Base-by-base conservation (phyloP, 2,329 filamentous ascomycete species). In the Pestalotiopsis sp. region DNA sequence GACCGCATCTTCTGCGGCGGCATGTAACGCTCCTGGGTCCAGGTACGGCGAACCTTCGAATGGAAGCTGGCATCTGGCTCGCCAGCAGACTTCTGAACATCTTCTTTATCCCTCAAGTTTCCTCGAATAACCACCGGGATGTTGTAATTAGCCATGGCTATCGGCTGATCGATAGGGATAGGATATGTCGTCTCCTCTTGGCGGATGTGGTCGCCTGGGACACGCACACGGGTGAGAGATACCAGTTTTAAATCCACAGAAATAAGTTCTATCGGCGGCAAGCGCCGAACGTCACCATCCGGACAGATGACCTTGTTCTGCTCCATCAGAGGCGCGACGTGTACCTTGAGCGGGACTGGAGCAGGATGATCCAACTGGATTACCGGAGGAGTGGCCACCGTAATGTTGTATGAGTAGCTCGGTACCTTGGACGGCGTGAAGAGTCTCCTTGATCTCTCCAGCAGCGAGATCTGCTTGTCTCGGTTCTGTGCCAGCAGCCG, bases 291-390 rank as follows among this genome's bases (percentile, higher is more conserved):
- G 25, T 69, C 60, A 3, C 52, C 59, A 13, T 67, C 68, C 1
- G 59, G 68, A 9, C 65, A 69, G 2, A 67, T 60, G n/a, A 59
- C 59, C 12, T 41, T 41, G 13, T 59, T 49, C 1, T 64, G 5
- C 11, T 60, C 20, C n/a, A 67, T 38, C 9, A 59, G 60, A 3
- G 68, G 66, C 2, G 36, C 63, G 14, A 70, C 11, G 14, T 64
- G 66, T 14, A 70, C 23, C 36, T 59, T 68, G 7, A 70, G 41
- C 4, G 61, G 62, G 4, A 70, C 14, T 2, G 69, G 69, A 13
- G 63, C 59, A 14, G 69, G 67, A 36, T 70, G 67, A 4, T 67
- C 63, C 13, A 70, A 20, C n/a, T 70, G 69, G 17, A 68, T 61
- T 14, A 52, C 23, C 6, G 31, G 45, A n/a, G 67, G 69, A 56